These are phyloP conservation scores for Ophiostoma piceae DNA, from an alignment of 2,329 filamentous ascomycete genomes.

Conservation along the genomic window DNA sequence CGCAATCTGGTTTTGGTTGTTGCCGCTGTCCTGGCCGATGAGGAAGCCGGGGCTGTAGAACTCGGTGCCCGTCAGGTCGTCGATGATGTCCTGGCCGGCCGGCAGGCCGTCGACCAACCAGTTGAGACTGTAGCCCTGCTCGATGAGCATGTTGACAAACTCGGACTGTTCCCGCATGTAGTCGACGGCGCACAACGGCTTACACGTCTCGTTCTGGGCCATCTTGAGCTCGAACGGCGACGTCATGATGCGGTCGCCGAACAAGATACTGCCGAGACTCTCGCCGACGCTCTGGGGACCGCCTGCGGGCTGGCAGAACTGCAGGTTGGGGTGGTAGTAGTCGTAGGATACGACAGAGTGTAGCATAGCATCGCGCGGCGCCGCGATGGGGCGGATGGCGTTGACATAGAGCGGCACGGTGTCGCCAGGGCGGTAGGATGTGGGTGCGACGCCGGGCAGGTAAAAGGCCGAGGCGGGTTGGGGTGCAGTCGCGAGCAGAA, in stretches of 20 bases:
- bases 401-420: constrained; percentile 87
- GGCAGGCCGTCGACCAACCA: constrained; percentile 94
- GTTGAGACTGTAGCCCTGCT: constrained; percentile 84
- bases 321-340: constrained; percentile 85
- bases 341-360: constrained; percentile 94
- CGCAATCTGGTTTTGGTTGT: constrained; percentile 43
- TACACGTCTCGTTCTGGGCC: constrained; percentile 82
- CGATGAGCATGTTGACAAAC: constrained; percentile 79
- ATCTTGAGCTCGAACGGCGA: constrained; percentile 88
- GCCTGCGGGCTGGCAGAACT: constrained; percentile 76
- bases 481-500: constrained; percentile 43
- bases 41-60: constrained; percentile 93
- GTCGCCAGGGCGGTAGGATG: constrained; percentile 77
- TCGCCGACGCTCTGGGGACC: constrained; percentile 78
- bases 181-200: constrained; percentile 64
- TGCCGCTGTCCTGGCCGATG: constrained; percentile 57
- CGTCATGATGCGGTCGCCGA: constrained; percentile 93
- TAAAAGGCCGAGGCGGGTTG: constrained; percentile 73
- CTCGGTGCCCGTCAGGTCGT: constrained; percentile 67
- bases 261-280: constrained; percentile 90
- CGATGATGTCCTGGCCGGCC: constrained; percentile 75
- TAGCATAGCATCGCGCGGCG: constrained; percentile 69
- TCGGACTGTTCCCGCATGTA: constrained; percentile 61
- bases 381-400: constrained; percentile 78
- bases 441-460: constrained; percentile 90